These are phyloP conservation scores for Anthostomella pinea DNA, from an alignment of 2,329 filamentous ascomycete species.

Conservation along the genomic window DNA sequence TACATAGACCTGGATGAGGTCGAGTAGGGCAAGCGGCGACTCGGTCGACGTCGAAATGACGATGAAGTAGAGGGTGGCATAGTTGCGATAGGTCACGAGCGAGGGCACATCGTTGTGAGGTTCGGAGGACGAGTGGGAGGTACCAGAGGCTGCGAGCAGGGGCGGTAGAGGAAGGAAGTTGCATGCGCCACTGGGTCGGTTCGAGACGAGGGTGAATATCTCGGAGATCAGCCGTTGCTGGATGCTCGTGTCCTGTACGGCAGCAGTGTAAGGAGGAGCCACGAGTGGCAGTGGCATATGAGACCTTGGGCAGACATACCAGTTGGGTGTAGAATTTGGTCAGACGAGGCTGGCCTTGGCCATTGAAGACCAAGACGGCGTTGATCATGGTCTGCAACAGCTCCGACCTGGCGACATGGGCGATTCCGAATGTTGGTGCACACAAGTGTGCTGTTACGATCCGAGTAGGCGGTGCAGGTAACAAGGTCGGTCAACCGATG, in stretches of 20 bases:
- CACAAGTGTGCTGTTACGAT: constrained; percentile 1
- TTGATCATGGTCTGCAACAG: constrained; percentile 74
- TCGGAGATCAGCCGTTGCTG: constrained; percentile 96
- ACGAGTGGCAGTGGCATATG: constrained; percentile 1
- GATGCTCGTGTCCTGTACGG: constrained; percentile 81
- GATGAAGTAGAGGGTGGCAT: constrained; percentile 98
- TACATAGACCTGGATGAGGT: constrained; percentile 97
- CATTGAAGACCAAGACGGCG: constrained; percentile 97
- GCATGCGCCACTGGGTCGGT: constrained; percentile 86
- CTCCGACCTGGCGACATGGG: constrained; percentile 8
- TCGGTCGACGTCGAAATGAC: constrained; percentile 95
- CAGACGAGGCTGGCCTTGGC: constrained; percentile 90
- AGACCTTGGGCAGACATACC: constrained; percentile 45
- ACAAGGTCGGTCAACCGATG: too few relatives aligned
- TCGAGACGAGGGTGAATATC: constrained; percentile 93
- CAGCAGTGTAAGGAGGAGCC: constrained; percentile 1
- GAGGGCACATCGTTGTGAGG: constrained; percentile 86
- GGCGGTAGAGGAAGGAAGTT: constrained; percentile 88
- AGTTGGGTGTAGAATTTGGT: constrained; percentile 99
- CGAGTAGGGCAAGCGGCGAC: constrained; percentile 89
- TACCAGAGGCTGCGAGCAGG: constrained; percentile 59
- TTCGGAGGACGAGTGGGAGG: constrained; percentile 62
- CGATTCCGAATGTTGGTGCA: background rate
- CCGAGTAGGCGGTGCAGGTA: too few relatives aligned
- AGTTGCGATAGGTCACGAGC: constrained; percentile 96